Conservation (phyloP, 305 asterid genomes). For the Coffea humblotiana region DNA sequence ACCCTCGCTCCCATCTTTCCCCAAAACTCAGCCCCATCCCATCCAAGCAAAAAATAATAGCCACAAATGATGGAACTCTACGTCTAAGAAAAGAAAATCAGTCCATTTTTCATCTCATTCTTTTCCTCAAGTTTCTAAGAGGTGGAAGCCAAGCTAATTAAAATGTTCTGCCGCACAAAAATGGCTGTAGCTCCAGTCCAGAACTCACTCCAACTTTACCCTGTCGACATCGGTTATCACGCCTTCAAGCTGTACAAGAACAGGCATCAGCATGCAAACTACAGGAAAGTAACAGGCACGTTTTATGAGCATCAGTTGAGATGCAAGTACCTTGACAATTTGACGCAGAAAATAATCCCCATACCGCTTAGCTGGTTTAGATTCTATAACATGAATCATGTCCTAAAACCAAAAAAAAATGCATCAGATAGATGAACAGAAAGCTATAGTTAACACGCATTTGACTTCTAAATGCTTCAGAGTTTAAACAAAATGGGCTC, state of each 20-base stretch:
- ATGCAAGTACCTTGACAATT: constrained; percentile 48
- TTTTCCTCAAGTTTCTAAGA: not conserved
- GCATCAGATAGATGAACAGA: not conserved
- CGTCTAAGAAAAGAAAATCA: not conserved
- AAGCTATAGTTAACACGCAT: not conserved
- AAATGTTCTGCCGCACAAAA: not conserved
- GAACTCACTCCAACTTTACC: constrained; percentile 56
- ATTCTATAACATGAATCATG: constrained; percentile 59
- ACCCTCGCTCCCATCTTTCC: not conserved
- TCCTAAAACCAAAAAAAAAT: constrained; percentile 44
- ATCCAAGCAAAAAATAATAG: not conserved
- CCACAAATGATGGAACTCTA: not conserved
- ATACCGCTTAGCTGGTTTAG: constrained; percentile 63
- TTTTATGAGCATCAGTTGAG: not conserved
- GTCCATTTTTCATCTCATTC: not conserved
- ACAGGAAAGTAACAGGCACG: not conserved
- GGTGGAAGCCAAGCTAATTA: not conserved
- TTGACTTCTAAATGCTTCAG: not conserved
- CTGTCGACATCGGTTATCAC: constrained; percentile 61
- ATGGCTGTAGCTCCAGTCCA: not conserved
- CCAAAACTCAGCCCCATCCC: not conserved
- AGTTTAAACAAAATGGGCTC: not conserved
- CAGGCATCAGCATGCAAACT: constrained; percentile 6
- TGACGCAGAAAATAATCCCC: constrained; percentile 86
- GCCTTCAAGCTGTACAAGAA: constrained; percentile 62